Conservation (phyloP, 441 rosid genomes). For the Lepidium campestre region DNA sequence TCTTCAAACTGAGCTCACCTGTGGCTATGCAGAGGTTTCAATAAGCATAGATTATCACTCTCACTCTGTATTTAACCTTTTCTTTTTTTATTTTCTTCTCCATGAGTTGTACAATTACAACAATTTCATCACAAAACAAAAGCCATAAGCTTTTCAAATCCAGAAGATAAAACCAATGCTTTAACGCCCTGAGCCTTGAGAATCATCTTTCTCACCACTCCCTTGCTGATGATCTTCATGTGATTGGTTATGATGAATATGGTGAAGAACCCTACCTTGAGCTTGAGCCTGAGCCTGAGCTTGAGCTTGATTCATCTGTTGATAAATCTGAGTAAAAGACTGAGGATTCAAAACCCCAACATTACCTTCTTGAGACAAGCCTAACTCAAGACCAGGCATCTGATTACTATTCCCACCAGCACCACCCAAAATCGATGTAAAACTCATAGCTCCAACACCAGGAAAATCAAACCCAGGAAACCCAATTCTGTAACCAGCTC, state of each 20-base stretch:
- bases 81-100: conserved; percentile 1
- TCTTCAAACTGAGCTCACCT: conserved; percentile 35
- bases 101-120: conserved; percentile 39
- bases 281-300: conserved; percentile 33
- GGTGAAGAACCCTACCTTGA: conserved; percentile 49
- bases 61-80: conserved; percentile 14
- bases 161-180: neutral
- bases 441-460: conserved; percentile 63
- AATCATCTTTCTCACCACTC: conserved; percentile 60
- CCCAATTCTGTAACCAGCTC: conserved; percentile 60
- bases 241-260: conserved; percentile 35
- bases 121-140: conserved; percentile 29
- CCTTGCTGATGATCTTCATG: conserved; percentile 46
- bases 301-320: conserved; percentile 70
- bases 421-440: conserved; percentile 66
- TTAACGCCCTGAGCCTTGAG: conserved; percentile 77
- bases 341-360: conserved; percentile 75
- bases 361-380: conserved; percentile 90
- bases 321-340: conserved; percentile 75
- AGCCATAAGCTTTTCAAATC: conserved; percentile 36
- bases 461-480: conserved; percentile 77
- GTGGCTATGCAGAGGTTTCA: conserved; percentile 29
- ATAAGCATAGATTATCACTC: conserved; percentile 22
- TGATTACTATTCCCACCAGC: conserved; percentile 44
- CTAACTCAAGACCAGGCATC: conserved; percentile 90